phyloP scores from a whole-genome alignment of 1,139 yeast species.

The Pichia terricola region DNA sequence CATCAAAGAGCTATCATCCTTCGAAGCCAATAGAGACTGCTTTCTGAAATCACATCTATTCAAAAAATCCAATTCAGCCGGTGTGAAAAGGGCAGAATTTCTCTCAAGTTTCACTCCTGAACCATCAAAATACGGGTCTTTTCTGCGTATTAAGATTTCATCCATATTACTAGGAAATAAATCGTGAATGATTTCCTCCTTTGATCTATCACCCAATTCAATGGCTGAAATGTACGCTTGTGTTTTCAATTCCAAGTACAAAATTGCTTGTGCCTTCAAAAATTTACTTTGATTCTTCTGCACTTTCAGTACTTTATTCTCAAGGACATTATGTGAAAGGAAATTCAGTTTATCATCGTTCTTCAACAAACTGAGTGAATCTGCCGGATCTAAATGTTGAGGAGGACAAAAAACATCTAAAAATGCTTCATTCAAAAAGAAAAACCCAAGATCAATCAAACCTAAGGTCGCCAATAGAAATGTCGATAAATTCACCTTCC shows the following conservation, averaged over 20 bases:
- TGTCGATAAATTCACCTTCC: slow-evolving; percentile 81
- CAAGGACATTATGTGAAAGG: slow-evolving; percentile 3
- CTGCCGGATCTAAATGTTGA: slow-evolving; percentile 28
- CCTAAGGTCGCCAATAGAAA: slow-evolving; percentile 81
- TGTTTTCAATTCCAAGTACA: slow-evolving; percentile 80
- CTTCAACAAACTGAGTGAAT: slow-evolving; percentile 20
- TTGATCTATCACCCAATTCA: slow-evolving; percentile 60
- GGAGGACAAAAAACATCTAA: slow-evolving; percentile 76
- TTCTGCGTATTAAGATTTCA: slow-evolving; percentile 39
- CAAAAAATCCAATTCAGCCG: slow-evolving; percentile 65
- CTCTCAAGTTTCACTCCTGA: slow-evolving; percentile 15
- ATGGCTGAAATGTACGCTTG: slow-evolving; percentile 90
- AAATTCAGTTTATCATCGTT: slow-evolving; percentile 8
- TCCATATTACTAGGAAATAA: slow-evolving; percentile 65
- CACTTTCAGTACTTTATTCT: slow-evolving; percentile 1
- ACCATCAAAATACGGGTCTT: slow-evolving; percentile 24
- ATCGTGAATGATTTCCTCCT: slow-evolving; percentile 63
- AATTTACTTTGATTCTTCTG: slow-evolving; percentile 34
- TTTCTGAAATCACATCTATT: slow-evolving; percentile 62
- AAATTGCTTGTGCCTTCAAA: slow-evolving; percentile 68
- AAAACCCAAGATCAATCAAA: slow-evolving; percentile 77
- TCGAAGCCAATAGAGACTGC: slow-evolving; percentile 44
- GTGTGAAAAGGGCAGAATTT: slow-evolving; percentile 36
- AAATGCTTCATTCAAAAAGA: slow-evolving; percentile 73
- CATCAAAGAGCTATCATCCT: slow-evolving; percentile 39